Conservation (phyloP, 352 stramenopile species). For the Plasmopara halstedii region DNA sequence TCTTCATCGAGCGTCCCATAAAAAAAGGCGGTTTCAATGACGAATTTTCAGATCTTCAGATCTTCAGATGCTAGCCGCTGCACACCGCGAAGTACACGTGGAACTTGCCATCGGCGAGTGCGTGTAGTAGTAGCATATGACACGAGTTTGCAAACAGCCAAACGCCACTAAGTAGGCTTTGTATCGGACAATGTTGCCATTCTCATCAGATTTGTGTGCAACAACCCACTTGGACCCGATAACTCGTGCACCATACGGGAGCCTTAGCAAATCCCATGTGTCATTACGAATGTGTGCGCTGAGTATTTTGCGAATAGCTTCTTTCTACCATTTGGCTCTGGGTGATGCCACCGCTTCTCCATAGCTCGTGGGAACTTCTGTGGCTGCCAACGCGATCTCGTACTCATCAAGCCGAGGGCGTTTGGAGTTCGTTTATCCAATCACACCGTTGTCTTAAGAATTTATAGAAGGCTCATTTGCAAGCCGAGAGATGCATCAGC, state of each 20-base stretch:
- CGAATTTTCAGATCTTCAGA: conserved; percentile 6
- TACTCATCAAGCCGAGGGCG: not conserved
- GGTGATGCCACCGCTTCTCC: not conserved
- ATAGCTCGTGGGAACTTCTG: not conserved
- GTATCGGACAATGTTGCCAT: conserved; percentile 12
- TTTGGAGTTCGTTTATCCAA: not conserved
- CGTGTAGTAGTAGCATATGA: conserved; percentile 19
- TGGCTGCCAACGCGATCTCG: not conserved
- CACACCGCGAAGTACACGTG: conserved; percentile 12
- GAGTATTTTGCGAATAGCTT: not conserved
- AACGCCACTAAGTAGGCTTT: conserved; percentile 23
- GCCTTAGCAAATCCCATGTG: not conserved
- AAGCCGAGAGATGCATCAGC: not conserved
- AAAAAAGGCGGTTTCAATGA: conserved; percentile 14
- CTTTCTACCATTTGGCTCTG: not conserved
- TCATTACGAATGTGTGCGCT: conserved; percentile 13
- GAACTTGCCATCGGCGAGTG: conserved; percentile 23
- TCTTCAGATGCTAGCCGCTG: not conserved
- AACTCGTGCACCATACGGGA: not conserved
- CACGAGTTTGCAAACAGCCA: conserved; percentile 17
- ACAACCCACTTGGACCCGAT: conserved; percentile 14
- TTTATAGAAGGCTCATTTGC: no score
- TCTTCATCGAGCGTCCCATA: conserved; percentile 11
- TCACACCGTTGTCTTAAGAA: not conserved
- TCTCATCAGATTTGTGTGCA: conserved; percentile 11